These are phyloP conservation scores for Rhizopogon rudus DNA, from an alignment of 768 basidiomycete species.

Conservation along the genomic window DNA sequence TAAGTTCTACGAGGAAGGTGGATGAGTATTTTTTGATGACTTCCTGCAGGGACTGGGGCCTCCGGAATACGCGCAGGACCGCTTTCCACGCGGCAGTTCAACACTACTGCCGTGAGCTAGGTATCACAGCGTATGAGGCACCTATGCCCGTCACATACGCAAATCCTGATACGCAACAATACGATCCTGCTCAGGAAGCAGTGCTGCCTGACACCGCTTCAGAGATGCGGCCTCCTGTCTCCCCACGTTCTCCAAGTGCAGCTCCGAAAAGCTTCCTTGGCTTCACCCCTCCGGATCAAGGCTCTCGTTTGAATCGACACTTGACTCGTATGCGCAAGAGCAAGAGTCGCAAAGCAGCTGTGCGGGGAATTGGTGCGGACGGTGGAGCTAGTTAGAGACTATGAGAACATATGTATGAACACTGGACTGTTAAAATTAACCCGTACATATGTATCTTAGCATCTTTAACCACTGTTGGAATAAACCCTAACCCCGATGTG, in stretches of 20 bases:
- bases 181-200: slow-evolving; percentile 1
- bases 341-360: slow-evolving; percentile 29
- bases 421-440: no score
- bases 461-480: neutral
- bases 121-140: slow-evolving; percentile 56
- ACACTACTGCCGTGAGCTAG: slow-evolving; percentile 65
- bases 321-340: slow-evolving; percentile 24
- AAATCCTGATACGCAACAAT: slow-evolving; percentile 15
- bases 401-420: no score
- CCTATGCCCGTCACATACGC: slow-evolving; percentile 55
- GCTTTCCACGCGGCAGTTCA: slow-evolving; percentile 79
- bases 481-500: neutral
- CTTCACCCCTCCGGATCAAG: slow-evolving; percentile 21
- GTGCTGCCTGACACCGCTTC: slow-evolving; percentile 20
- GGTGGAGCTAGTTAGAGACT: neutral
- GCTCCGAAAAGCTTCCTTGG: slow-evolving; percentile 19
- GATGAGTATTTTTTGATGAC: slow-evolving; percentile 3
- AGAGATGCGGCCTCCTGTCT: slow-evolving; percentile 45
- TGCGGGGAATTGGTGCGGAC: slow-evolving; percentile 26
- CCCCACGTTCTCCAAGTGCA: slow-evolving; percentile 14
- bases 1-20: slow-evolving; percentile 12
- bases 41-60: slow-evolving; percentile 49
- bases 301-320: slow-evolving; percentile 4
- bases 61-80: slow-evolving; percentile 57
- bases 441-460: no score